Conservation (phyloP, 371 early-diverging fungal genomes). For the Mortierella sp. region DNA sequence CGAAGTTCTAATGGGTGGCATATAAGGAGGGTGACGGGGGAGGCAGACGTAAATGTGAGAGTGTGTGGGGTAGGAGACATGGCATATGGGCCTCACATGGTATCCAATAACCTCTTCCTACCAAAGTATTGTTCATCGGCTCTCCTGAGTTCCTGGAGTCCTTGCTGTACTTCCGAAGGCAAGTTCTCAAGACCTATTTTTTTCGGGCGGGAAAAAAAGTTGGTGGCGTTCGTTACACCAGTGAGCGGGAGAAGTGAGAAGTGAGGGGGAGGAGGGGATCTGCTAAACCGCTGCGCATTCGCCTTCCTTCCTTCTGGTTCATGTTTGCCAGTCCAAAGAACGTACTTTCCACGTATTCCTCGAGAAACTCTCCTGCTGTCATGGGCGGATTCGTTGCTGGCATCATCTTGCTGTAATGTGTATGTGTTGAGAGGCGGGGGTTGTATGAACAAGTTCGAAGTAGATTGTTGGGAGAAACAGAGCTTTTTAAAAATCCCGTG, state of each 20-base stretch:
- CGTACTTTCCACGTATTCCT: conserved; percentile 53
- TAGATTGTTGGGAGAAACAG: too few relatives aligned
- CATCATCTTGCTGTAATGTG: conserved; percentile 25
- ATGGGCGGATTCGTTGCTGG: conserved; percentile 39
- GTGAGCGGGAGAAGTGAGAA: not conserved
- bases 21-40: not conserved
- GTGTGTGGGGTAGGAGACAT: not conserved
- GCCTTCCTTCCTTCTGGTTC: not conserved
- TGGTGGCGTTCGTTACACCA: not conserved
- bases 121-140: conserved; percentile 49
- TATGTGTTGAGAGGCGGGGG: too few relatives aligned
- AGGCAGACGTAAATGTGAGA: not conserved
- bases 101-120: not conserved
- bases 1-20: conserved; percentile 24
- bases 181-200: conserved; percentile 44
- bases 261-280: not conserved
- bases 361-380: conserved; percentile 52
- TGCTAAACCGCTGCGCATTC: too few relatives aligned
- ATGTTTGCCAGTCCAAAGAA: not conserved
- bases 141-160: conserved; percentile 41
- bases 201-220: not conserved
- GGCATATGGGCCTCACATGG: not conserved
- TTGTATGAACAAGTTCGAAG: too few relatives aligned
- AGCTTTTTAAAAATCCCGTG: too few relatives aligned
- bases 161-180: conserved; percentile 51